A percentile compares a stretch with the other conserved stretches of the same genome.
Evolutionary conservation across 1,284 basidiomycete species (phyloP).

Genomic region (Grifola frondosa): DNA sequence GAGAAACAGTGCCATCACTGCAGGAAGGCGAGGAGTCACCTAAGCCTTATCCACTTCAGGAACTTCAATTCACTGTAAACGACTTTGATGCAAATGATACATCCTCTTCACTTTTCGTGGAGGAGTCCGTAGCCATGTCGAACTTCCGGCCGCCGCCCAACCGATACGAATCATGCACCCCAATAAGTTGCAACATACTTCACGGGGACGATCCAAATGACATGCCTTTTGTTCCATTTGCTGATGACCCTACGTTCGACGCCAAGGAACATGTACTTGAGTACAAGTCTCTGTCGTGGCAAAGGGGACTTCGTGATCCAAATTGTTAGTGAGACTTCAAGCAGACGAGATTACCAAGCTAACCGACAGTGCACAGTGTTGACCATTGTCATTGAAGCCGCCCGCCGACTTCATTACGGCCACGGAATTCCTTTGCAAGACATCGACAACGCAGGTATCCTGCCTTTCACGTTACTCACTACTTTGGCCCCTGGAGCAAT

Average conservation of each 20-base stretch:
- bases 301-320: conserved; percentile 38
- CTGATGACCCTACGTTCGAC: conserved; percentile 53
- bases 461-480: conserved; percentile 38
- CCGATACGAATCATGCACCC: conserved; percentile 52
- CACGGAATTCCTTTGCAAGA: conserved; percentile 37
- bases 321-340: conserved; percentile 42
- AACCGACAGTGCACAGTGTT: conserved; percentile 36
- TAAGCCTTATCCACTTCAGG: too few relatives aligned
- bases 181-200: conserved; percentile 43
- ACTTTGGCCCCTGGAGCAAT: conserved; percentile 31
- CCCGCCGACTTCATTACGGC: conserved; percentile 36
- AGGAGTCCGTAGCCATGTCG: background rate
- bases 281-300: conserved; percentile 51
- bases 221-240: conserved; percentile 58
- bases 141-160: background rate
- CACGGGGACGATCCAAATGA: conserved; percentile 55
- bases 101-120: too few relatives aligned
- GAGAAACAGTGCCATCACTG: too few relatives aligned
- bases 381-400: conserved; percentile 45
- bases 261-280: conserved; percentile 37
- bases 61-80: too few relatives aligned
- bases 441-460: conserved; percentile 42
- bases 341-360: conserved; percentile 6
- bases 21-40: too few relatives aligned
- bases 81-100: too few relatives aligned